Conservation (phyloP, 371 early-diverging fungal genomes). For the Nosema muscidifuracis region DNA sequence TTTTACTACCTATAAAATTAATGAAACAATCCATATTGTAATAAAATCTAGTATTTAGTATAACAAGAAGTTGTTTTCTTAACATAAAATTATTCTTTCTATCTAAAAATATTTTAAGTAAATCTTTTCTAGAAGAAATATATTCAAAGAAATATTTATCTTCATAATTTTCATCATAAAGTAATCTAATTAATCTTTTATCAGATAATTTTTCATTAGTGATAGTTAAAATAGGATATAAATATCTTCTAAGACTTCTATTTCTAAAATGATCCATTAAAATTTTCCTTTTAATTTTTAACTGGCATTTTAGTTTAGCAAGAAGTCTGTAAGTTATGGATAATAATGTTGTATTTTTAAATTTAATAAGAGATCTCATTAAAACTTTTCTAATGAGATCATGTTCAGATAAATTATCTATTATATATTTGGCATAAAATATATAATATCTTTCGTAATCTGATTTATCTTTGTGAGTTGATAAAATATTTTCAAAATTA, state of each 20-base stretch:
- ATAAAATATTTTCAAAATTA: slow-evolving; percentile 15
- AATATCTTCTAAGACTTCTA: neutral
- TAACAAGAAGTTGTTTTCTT: slow-evolving; percentile 20
- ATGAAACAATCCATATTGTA: slow-evolving; percentile 18
- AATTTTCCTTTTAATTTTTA: neutral
- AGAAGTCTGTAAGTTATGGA: slow-evolving; percentile 28
- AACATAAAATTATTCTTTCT: neutral
- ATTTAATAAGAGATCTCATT: neutral
- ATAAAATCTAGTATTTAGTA: slow-evolving; percentile 18
- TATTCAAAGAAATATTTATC: slow-evolving; percentile 14
- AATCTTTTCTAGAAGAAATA: neutral
- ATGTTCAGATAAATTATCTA: neutral
- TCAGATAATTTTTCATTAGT: neutral
- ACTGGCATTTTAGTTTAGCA: neutral
- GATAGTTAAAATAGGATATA: slow-evolving; percentile 10
- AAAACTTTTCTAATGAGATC: neutral
- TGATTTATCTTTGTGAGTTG: slow-evolving; percentile 16
- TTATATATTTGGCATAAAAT: slow-evolving; percentile 2
- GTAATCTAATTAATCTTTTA: neutral
- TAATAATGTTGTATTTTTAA: slow-evolving; percentile 7
- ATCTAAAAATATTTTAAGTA: neutral
- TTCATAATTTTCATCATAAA: slow-evolving; percentile 13
- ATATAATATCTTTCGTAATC: slow-evolving; percentile 27
- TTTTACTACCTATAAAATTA: slow-evolving; percentile 14
- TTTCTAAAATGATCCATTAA: slow-evolving; percentile 18